Conservation (phyloP, 345 rosid species). For the Pelargonium nanum region DNA sequence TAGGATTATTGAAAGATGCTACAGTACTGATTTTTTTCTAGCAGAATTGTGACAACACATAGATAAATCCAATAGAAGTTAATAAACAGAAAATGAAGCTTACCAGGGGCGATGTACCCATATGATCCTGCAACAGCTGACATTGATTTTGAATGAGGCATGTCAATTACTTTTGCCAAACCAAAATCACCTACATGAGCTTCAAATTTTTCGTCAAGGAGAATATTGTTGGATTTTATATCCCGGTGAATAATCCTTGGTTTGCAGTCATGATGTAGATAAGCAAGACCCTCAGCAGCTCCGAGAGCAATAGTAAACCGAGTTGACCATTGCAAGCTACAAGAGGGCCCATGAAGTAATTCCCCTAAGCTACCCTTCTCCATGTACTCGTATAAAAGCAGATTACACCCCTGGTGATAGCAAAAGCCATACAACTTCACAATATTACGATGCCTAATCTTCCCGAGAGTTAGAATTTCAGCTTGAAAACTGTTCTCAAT, state of each 20-base stretch:
- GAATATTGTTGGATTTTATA: conserved; percentile 85
- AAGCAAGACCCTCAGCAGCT: conserved; percentile 93
- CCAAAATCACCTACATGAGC: conserved; percentile 99
- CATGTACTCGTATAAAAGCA: conserved; percentile 86
- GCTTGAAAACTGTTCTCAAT: conserved; percentile 82
- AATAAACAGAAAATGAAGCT: conserved; percentile 7
- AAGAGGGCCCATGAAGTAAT: conserved; percentile 55
- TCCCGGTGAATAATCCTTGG: conserved; percentile 91
- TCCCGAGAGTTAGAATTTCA: conserved; percentile 82
- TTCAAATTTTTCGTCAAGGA: conserved; percentile 78
- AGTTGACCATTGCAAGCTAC: conserved; percentile 63
- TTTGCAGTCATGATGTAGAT: conserved; percentile 90
- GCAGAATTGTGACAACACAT: background rate
- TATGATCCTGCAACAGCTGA: conserved; percentile 97
- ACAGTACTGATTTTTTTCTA: no score
- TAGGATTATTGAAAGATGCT: no score
- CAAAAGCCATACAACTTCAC: conserved; percentile 90
- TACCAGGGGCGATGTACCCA: conserved; percentile 99
- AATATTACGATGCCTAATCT: conserved; percentile 84
- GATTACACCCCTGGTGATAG: conserved; percentile 73
- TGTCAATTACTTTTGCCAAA: conserved; percentile 86
- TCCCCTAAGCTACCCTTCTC: conserved; percentile 83
- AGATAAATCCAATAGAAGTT: no score
- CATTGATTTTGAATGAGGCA: conserved; percentile 92
- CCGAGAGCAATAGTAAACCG: conserved; percentile 83